Base-by-base conservation (phyloP, 352 stramenopile species). In the Phytophthora sansomeana region DNA sequence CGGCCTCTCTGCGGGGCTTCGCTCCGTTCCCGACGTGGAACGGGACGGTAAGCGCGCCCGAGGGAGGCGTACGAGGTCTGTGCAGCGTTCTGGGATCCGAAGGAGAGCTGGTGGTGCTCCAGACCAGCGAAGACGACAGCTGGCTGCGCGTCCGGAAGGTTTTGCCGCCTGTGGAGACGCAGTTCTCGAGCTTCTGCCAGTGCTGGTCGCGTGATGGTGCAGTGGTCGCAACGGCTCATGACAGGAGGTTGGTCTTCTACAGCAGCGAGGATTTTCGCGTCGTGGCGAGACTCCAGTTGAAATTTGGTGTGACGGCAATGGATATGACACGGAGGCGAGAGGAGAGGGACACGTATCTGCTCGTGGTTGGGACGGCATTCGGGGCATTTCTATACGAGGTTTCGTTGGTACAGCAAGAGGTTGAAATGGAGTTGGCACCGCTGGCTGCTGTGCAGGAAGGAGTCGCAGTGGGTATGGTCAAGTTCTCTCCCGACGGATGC, bases 1-100 rank as follows among this genome's bases (percentile, higher is more conserved):
- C 67, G 32, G 48, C 76, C 28, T 74, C 70, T 36, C 64, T 92
- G 21, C 64, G 63, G 7, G 78, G 80, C 4, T 57, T 81, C 24
- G 58, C 61, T n/a, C 80, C 81, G 9, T 88, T 85, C 33, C 70
- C 84, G 7, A 75, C 74, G 39, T 92, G 81, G 81, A 87, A 92
- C 52, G 77, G 81, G 17, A 81, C 80, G 43, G 36, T 90, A 0
- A 62, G 63, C 6, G 46, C 72, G 7, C 59, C 70, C 3, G 4
- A 28, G 0, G 5, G 39, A 10, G 48, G 21, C 19, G 10, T 38
- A 6, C 36, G 41, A 13, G 62, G 55, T 21, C 39, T 76, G 13
- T 80, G 79, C 47, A 92, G 74, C 42, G n/a, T 88, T 21, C 62
- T 89, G n/a, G 61, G 74, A 33, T 80, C 80, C 13, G 78, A 71